phyloP scores from a whole-genome alignment of 495 filamentous ascomycete species.

The Hypoxylon subgilvum region DNA sequence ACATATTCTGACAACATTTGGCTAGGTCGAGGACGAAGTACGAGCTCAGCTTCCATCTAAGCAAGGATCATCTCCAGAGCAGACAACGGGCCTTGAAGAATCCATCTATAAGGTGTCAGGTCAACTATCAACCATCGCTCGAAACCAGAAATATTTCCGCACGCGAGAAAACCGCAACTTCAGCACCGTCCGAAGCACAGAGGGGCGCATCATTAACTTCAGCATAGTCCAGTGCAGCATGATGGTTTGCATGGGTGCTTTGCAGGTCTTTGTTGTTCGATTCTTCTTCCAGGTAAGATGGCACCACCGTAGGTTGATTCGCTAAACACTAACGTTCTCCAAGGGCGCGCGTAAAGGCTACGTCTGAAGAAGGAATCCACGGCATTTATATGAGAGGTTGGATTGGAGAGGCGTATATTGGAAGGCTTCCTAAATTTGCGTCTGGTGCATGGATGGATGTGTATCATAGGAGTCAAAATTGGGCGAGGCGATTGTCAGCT shows the following conservation, averaged over 20 bases:
- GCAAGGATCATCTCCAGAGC: slow-evolving; percentile 89
- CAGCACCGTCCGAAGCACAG: slow-evolving; percentile 95
- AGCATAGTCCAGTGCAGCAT: slow-evolving; percentile 88
- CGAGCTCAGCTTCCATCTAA: slow-evolving; percentile 83
- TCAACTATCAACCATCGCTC: slow-evolving; percentile 91
- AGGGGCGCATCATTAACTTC: slow-evolving; percentile 95
- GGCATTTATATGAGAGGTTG: slow-evolving; percentile 23
- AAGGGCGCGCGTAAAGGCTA: slow-evolving; percentile 65
- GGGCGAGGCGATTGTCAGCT: slow-evolving; percentile 15
- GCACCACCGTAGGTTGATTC: background rate
- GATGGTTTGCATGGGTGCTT: slow-evolving; percentile 93
- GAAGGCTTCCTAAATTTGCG: slow-evolving; percentile 26
- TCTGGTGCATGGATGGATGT: slow-evolving; percentile 20
- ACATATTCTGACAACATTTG: slow-evolving; percentile 3
- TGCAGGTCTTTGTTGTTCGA: slow-evolving; percentile 97
- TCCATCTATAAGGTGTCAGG: slow-evolving; percentile 94
- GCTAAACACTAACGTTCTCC: slow-evolving; percentile 22
- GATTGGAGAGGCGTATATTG: slow-evolving; percentile 36
- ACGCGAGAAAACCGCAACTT: slow-evolving; percentile 99
- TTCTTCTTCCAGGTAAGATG: slow-evolving; percentile 93
- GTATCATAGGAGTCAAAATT: slow-evolving; percentile 37
- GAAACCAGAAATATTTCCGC: slow-evolving; percentile 99
- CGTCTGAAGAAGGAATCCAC: slow-evolving; percentile 49
- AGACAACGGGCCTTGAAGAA: slow-evolving; percentile 89
- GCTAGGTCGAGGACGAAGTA: slow-evolving; percentile 90